Conservation (phyloP, 2,329 filamentous ascomycete species). For the Colletotrichum gloeosporioides region DNA sequence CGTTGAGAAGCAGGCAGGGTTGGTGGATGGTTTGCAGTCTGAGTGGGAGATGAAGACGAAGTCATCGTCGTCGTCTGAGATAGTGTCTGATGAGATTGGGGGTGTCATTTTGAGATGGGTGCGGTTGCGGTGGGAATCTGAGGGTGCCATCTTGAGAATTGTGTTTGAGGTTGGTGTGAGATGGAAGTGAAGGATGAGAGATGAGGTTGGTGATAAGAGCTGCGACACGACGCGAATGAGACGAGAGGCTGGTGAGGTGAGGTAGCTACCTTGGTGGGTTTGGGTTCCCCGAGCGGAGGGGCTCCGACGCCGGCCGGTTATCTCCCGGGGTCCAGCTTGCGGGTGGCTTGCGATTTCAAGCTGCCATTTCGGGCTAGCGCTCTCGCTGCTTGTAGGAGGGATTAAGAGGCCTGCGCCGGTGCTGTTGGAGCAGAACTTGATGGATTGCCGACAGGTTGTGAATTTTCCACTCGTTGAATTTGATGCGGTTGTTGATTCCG, state of each 20-base stretch:
- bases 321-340: neutral
- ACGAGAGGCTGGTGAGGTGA: neutral
- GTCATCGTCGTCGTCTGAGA: neutral
- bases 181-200: neutral
- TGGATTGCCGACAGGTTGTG: neutral
- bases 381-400: neutral
- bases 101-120: neutral
- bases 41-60: constrained; percentile 14
- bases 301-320: constrained; percentile 20
- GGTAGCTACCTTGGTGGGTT: neutral
- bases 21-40: neutral
- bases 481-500: neutral
- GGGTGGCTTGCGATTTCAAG: neutral
- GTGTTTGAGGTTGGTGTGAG: neutral
- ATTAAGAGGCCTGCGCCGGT: accelerated
- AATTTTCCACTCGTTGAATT: neutral
- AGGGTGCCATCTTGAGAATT: neutral
- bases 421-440: neutral
- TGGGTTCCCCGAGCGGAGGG: constrained; percentile 3
- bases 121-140: neutral
- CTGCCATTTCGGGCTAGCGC: neutral
- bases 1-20: neutral
- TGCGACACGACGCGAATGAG: neutral
- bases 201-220: neutral
- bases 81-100: neutral